Evolutionary conservation across 225 moss, liverwort and hornwort species (phyloP), one percentile per base, ranked within the genome.

Genomic region (Thuidium tamariscinum): DNA sequence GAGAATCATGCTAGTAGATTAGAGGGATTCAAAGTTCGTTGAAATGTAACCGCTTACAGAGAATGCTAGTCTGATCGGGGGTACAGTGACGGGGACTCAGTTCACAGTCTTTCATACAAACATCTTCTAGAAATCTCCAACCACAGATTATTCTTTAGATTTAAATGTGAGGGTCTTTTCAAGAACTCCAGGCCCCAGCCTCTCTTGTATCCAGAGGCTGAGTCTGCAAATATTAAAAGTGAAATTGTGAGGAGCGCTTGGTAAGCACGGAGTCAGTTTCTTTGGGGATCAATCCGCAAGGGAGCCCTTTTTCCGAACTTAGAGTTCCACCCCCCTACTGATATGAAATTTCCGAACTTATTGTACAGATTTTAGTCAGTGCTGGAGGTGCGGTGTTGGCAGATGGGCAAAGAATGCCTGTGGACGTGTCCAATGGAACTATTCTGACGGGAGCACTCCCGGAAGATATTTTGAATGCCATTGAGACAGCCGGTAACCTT

Each of bases 381-480:
- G 87, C 89, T 27, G 85, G 87, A 83, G 22, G 3, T 41, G 91
- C 91, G 13, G 87, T 91, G 70, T 68, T 89, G 34, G 79, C 85
- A 29, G 87, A 82, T 4, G 97, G 97, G 59, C 51, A 27, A 19
- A 63, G 32, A 30, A 37, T 89, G 64, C 97, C 97, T 10, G 92
- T 89, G 44, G 84, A 92, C 64, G 97, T 93, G 72, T 93, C 90
- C 18, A 97, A 97, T 82, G 97, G 97, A 22, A 96, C 97, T 13
- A 73, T 91, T 42, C 30, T 97, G 22, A 86, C 88, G 25, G 92
- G 93, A 7, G 30, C 16, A 4, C 30, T 86, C 10, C 92, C 90
- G 25, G 89, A 95, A 72, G 90, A 93, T 80, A 89, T 97, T 30
- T 74, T 88, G 82, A 97, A 96, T 73, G 95, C 97, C 74, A 97